phyloP scores from a whole-genome alignment of 257 asterid species.

The Solanum boliviense region DNA sequence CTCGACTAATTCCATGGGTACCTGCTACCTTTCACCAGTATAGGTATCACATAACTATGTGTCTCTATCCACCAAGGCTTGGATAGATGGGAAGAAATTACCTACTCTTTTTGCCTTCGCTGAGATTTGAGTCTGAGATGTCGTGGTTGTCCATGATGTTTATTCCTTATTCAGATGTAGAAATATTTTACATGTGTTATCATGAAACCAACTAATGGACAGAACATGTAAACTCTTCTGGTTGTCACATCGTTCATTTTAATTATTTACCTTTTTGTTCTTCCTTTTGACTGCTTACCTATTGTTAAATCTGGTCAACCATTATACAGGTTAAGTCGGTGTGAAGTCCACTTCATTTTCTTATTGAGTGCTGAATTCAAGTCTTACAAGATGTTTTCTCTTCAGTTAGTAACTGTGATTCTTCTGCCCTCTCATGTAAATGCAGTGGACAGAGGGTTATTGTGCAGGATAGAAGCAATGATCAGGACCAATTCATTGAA shows the following conservation, averaged over 20 bases:
- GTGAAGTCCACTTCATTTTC: background rate
- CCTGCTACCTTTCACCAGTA: background rate
- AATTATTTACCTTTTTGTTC: background rate
- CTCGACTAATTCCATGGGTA: background rate
- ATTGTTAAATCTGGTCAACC: background rate
- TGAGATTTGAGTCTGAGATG: background rate
- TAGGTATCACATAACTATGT: background rate
- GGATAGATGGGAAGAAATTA: background rate
- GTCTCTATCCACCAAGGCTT: background rate
- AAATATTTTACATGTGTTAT: background rate
- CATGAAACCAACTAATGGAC: background rate
- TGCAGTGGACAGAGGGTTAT: slow-evolving; percentile 85
- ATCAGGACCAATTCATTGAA: slow-evolving; percentile 44
- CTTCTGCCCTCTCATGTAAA: slow-evolving; percentile 14
- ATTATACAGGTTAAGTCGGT: background rate
- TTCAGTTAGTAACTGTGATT: background rate
- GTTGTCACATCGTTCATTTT: background rate
- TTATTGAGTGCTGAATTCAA: background rate
- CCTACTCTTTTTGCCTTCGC: background rate
- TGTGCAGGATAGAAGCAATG: slow-evolving; percentile 50
- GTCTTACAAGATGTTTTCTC: background rate
- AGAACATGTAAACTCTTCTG: background rate
- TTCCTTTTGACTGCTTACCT: background rate
- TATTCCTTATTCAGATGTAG: background rate
- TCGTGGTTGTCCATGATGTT: background rate